Base-by-base conservation (phyloP, 2,329 filamentous ascomycete species). In the Balansia obtecta region DNA sequence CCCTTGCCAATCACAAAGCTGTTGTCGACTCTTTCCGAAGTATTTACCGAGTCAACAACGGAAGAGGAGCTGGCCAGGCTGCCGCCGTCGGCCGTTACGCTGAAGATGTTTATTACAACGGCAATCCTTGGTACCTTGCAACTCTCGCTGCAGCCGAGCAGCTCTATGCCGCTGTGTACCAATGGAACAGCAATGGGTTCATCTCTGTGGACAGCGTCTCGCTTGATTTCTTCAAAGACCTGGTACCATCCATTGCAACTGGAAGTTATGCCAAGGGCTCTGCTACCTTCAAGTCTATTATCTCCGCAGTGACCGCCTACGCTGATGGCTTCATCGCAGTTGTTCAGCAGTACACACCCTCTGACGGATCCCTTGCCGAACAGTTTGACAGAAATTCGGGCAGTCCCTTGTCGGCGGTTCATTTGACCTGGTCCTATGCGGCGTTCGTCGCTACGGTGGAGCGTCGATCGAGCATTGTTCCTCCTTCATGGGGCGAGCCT, bases 91-190 rank as follows among this genome's bases (percentile, higher is more conserved):
- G 85, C 43, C 72, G 85, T 53, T 88, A 88, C 61, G 67, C 80
- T 0, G 83, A 87, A 63, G 86, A 94, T 57, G 66, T 72, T 4
- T 93, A 91, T 66, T 85, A 83, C 64, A 79, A 79, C 53, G 86
- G 86, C 1, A 89, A 93, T 63, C 87, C 87, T 1, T 93, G 87
- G 87, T 86, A 88, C 58, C 73, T 91, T 12, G 77, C 77, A 58
- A 91, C 85, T 1, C 72, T 88, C 32, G 86, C 85, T 1, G 85
- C 85, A 0, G 88, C 86, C 3, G 87, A 93, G 65, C 83, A 86
- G 61, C 75, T 94, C 2, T 91, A 89, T 63, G 82, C 86, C 58
- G 83, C 87, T 1, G 60, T 89, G 1, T 82, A 83, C 56, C 80
- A 84, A 46, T 91, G 85, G 85, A 73, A 83, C 54, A 66, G 71